phyloP scores from a whole-genome alignment of 2,329 filamentous ascomycete species.

The Pyrenochaeta sp. region DNA sequence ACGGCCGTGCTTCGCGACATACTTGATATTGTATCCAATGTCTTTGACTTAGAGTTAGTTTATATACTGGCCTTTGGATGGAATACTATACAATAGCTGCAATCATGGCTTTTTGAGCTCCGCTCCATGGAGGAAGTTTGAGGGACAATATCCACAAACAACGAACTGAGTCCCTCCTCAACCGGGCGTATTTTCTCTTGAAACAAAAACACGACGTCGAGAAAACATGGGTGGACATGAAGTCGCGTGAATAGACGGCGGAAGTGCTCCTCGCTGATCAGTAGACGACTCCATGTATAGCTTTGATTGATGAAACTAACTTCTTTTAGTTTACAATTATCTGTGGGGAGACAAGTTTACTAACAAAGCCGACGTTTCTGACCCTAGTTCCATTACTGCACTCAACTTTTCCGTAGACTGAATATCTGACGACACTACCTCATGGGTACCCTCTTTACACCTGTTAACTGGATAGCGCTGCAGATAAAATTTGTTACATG shows the following conservation, averaged over 20 bases:
- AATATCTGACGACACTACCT: slow-evolving; percentile 1
- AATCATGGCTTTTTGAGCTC: too few species aligned
- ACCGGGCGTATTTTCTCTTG: slow-evolving; percentile 12
- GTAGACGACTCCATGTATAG: slow-evolving; percentile 16
- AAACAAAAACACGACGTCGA: slow-evolving; percentile 15
- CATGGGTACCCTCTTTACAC: slow-evolving; percentile 2
- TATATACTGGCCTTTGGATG: too few species aligned
- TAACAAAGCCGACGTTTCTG: slow-evolving; percentile 4
- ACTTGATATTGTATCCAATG: slow-evolving; percentile 20
- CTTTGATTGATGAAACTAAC: slow-evolving; percentile 15
- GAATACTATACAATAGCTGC: too few species aligned
- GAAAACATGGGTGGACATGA: slow-evolving; percentile 15
- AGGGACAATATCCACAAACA: too few species aligned
- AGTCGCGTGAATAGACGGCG: slow-evolving; percentile 12
- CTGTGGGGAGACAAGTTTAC: background rate
- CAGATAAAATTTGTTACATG: too few species aligned
- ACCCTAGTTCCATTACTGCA: slow-evolving; percentile 1
- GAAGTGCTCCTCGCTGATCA: slow-evolving; percentile 16
- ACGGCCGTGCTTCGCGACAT: slow-evolving; percentile 16
- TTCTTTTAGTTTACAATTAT: slow-evolving; percentile 1
- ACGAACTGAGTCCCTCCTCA: slow-evolving; percentile 14
- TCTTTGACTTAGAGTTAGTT: slow-evolving; percentile 2
- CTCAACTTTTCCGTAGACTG: slow-evolving; percentile 1
- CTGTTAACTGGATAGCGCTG: background rate
- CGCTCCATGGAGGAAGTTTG: too few species aligned